Base-by-base conservation (phyloP, 2,329 filamentous ascomycete species). In the Rhynchosporium secalis region DNA sequence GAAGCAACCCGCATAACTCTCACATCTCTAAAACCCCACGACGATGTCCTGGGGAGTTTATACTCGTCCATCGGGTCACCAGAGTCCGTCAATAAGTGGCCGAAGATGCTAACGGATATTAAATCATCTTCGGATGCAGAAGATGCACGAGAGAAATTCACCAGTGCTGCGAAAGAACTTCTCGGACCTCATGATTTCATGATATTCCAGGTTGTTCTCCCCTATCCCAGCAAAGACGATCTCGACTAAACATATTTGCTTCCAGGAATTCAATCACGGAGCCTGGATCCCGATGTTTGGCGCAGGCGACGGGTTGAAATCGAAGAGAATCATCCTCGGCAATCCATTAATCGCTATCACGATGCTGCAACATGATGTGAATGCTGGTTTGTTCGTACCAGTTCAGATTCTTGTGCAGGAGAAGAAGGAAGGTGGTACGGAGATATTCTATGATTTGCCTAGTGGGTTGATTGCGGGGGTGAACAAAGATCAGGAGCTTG, bases 331-430 rank as follows among this genome's bases (percentile, higher is more conserved):
- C 33, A 66, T 69, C n/a, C 49, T 70, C 4, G 67, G 68, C 3
- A 71, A 71, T 56, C 66, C 69, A 10, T 41, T 71, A 1, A 65
- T 69, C 29, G 68, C 68, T 9, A 65, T 70, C 40, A 69, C 66
- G 13, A 69, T 71, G 66, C 45, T 70, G 20, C 51, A 63, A 58
- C 62, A 66, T 49, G 64, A 67, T 54, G 28, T 58, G 4, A 62
- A 51, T 45, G 64, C 67, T 20, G 67, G 66, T 0, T 56, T 71
- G 0, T 62, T 55, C 41, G 67, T 71, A 28, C 68, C 69, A 12
- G 64, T 71, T 46, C 67, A 70, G 51, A 29, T 70, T 2, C 36
- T 70, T 49, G 62, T 71, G 10, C 33, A 58, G 9, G 66, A 71
- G 52, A 52, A 58, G 36, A 46, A n/a, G 28, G 60, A 51, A 13